phyloP scores from a whole-genome alignment of 176 grass and related monocot species.

The Eragrostis nindensis region DNA sequence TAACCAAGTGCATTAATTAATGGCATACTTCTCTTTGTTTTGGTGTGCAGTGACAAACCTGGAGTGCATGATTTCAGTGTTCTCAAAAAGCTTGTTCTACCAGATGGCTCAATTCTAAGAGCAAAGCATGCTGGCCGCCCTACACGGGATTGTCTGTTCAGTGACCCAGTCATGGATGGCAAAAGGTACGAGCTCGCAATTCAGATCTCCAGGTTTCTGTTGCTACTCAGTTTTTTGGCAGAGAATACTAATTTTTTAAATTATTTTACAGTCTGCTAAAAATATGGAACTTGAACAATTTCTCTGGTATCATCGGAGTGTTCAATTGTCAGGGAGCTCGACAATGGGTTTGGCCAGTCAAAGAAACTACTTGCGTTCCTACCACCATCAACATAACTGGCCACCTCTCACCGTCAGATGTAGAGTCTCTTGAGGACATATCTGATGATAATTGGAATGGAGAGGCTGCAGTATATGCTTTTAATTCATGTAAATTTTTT shows the following conservation, averaged over 20 bases:
- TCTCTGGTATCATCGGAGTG: conserved; percentile 51
- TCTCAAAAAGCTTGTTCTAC: conserved; percentile 62
- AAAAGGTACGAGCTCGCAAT: conserved; percentile 34
- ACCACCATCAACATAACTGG: conserved; percentile 29
- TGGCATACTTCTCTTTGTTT: background rate
- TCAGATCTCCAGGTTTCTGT: background rate
- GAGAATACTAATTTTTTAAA: background rate
- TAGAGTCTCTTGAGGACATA: conserved; percentile 54
- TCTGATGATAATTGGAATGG: conserved; percentile 46
- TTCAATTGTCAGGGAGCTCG: conserved; percentile 70
- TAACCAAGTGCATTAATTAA: background rate
- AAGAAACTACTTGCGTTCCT: conserved; percentile 33
- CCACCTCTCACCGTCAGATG: conserved; percentile 45
- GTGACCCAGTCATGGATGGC: conserved; percentile 54
- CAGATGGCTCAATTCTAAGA: conserved; percentile 58
- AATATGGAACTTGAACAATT: conserved; percentile 69
- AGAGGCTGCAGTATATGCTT: conserved; percentile 55
- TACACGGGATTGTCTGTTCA: conserved; percentile 55
- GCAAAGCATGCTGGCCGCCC: conserved; percentile 47
- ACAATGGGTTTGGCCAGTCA: conserved; percentile 55
- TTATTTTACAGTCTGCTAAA: conserved; percentile 54
- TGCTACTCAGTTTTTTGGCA: background rate
- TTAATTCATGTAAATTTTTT: conserved; percentile 52
- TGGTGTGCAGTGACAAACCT: conserved; percentile 56
- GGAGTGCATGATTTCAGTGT: conserved; percentile 51